phyloP scores from a whole-genome alignment of 2,329 filamentous ascomycete genomes.

The Hyphodiscus sp. region DNA sequence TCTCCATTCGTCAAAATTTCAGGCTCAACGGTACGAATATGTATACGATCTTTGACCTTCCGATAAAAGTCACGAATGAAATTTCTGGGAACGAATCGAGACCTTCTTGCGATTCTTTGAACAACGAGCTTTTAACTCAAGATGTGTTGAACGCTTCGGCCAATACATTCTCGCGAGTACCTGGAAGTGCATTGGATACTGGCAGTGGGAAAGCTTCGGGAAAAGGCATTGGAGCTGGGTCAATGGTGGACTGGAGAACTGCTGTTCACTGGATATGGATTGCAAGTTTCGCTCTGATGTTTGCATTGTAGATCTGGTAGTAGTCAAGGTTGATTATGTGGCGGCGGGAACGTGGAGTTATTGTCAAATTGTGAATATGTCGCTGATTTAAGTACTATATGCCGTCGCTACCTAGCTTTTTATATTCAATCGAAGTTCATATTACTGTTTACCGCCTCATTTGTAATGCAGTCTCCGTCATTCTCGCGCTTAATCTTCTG shows the following conservation, averaged over 20 bases:
- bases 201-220: conserved; percentile 16
- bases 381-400: no score
- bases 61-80: conserved; percentile 60
- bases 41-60: conserved; percentile 66
- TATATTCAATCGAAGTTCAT: no score
- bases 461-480: no score
- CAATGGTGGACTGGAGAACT: conserved; percentile 30
- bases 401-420: no score
- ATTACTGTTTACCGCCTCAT: no score
- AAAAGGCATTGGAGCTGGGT: conserved; percentile 30
- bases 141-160: conserved; percentile 37
- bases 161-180: conserved; percentile 24
- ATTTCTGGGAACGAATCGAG: conserved; percentile 41
- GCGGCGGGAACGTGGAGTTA: no score
- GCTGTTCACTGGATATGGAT: conserved; percentile 31
- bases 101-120: conserved; percentile 43
- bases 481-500: no score
- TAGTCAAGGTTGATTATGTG: no score
- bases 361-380: no score
- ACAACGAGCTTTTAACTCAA: conserved; percentile 44
- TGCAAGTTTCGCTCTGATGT: conserved; percentile 27
- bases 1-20: conserved; percentile 67
- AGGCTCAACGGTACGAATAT: conserved; percentile 55
- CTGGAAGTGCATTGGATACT: conserved; percentile 25
- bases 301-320: conserved; percentile 22